Base-by-base conservation (phyloP, 768 basidiomycete species). In the Kockovaella imperatae region DNA sequence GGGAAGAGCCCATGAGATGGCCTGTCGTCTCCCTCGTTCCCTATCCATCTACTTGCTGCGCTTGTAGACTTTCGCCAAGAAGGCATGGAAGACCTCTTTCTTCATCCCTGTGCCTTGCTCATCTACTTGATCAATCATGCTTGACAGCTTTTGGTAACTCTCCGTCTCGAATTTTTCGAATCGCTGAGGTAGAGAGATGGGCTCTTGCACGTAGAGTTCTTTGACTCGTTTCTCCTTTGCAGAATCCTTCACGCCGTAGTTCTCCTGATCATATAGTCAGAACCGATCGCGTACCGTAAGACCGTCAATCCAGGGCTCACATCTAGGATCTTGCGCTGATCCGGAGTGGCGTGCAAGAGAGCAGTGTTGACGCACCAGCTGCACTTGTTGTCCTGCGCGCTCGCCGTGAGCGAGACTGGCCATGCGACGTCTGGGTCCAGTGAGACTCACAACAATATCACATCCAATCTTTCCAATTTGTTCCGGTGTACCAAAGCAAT, bases 381-480 rank as follows among this genome's bases (percentile, higher is more conserved):
- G 73, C 93, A 97, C 75, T 99, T 99, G 80, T 96, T 96, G 73
- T 99, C 93, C 64, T 67, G 45, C 7, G 13, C 18, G 15, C 20
- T 13, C 14, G 3, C 10, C 5, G 24, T 47, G 15, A 46, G n/a
- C 45, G 21, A 30, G n/a, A 7, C 18, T 14, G 34, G 23, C 47
- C 26, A 42, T 10, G 31, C n/a, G 31, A 34, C n/a, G 31, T n/a
- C 10, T 20, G 10, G 21, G 43, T 14, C 18, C 3, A 5, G 23
- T n/a, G 5, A 20, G 13, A 57, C 66, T 34, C 28, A 70, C 69
- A 50, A 96, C 71, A 63, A 99, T 99, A 70, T 97, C 95, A 14
- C 93, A 97, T 18, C 93, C 95, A 50, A 99, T 82, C 75, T 99
- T 97, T 39, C 93, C 93, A 43, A 96, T 84, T 59, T 84, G 78